Evolutionary conservation across 2,329 filamentous ascomycete species (phyloP), one percentile per base, ranked within the genome.

Genomic region (Aureobasidium zeae): DNA sequence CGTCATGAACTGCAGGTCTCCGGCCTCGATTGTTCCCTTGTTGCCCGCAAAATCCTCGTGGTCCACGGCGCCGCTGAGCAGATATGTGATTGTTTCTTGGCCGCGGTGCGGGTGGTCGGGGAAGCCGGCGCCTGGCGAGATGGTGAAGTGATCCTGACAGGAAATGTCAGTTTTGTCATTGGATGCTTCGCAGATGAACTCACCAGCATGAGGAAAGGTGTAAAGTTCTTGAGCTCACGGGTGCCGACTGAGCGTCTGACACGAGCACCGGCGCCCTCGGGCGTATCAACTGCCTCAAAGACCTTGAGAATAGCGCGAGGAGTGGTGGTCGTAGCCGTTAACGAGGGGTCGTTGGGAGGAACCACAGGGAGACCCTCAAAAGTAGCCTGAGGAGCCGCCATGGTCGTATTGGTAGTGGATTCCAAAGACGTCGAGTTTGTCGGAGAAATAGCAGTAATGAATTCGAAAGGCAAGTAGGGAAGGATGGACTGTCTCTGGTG

Each of bases 1-100:
- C 0, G 89, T 95, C 91, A 96, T 96, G 72, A 96, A 96, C 61
- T 96, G 89, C 35, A 96, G 67, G 60, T 95, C 89, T n/a, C 89
- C 89, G 0, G 83, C 66, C 48, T 81, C 73, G 53, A 96, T 86
- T 3, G 83, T 91, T 46, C 89, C 91, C 37, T 74, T 74, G 67
- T 91, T 81, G 10, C 87, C 87, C 2, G 85, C 81, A 54, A 94
- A 94, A 63, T 94, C 87, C 66, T 94, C 87, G 58, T 94, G 87
- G 65, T 94, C 86, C 47, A 94, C 79, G 3, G 76, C 85, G 51
- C 89, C 89, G 11, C 74, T 67, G n/a, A 96, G 72, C 21, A 96
- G 72, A 61, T 95, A 95, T 1, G 87, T 94, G 59, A 94, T 91
- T 12, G 79, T 83, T 55, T 94, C 86, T 63, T 94, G 86, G 28